Conservation (phyloP, 2,329 filamentous ascomycete species). For the Penicillium sp. region DNA sequence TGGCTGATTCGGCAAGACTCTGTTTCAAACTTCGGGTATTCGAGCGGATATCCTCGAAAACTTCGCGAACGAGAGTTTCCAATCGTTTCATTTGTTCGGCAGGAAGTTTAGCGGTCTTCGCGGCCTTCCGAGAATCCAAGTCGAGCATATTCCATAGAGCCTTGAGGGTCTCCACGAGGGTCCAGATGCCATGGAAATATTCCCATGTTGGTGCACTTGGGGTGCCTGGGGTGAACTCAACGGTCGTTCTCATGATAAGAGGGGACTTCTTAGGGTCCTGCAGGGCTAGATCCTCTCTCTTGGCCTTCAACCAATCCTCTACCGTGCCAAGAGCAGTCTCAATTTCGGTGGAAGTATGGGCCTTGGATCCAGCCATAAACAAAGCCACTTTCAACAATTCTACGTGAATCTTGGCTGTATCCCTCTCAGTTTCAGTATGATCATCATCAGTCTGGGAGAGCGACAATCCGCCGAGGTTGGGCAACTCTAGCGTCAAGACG, state of each 20-base stretch:
- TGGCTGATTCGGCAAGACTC: slow-evolving; percentile 39
- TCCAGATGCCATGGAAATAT: slow-evolving; percentile 41
- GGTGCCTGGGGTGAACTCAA: slow-evolving; percentile 23
- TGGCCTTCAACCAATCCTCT: slow-evolving; percentile 34
- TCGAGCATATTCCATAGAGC: slow-evolving; percentile 36
- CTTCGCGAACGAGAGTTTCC: slow-evolving; percentile 22
- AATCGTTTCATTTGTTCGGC: slow-evolving; percentile 36
- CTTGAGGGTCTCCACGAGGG: slow-evolving; percentile 43
- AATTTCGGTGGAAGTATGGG: slow-evolving; percentile 28
- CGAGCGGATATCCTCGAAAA: slow-evolving; percentile 35
- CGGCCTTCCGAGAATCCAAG: slow-evolving; percentile 31
- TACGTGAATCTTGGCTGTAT: slow-evolving; percentile 33
- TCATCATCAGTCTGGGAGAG: slow-evolving; percentile 28
- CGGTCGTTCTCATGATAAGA: slow-evolving; percentile 24
- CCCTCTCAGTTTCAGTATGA: slow-evolving; percentile 38
- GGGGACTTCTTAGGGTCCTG: slow-evolving; percentile 20
- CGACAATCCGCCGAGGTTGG: slow-evolving; percentile 26
- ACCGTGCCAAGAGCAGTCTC: slow-evolving; percentile 29
- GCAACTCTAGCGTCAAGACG: slow-evolving; percentile 26
- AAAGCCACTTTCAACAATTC: slow-evolving; percentile 34
- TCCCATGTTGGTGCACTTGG: slow-evolving; percentile 41
- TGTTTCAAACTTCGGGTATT: slow-evolving; percentile 40
- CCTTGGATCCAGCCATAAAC: slow-evolving; percentile 36
- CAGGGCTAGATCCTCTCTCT: slow-evolving; percentile 22
- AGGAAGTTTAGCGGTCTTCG: slow-evolving; percentile 32